Evolutionary conservation across 1,139 yeast genomes (phyloP).

Genomic region (Pneumocystis canis): DNA sequence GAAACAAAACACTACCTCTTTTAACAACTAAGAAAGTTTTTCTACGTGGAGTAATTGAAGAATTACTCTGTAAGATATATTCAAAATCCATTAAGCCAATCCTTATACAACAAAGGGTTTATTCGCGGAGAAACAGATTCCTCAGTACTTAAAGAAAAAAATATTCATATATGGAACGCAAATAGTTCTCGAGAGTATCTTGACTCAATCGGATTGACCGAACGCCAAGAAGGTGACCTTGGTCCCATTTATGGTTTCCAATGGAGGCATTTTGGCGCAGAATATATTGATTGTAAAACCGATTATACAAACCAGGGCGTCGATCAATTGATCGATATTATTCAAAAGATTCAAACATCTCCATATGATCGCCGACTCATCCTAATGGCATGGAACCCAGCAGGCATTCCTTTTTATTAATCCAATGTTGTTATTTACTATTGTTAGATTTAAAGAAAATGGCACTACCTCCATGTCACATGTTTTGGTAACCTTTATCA

Average conservation of each 20-base stretch:
- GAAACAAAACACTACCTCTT: slow-evolving; percentile 63
- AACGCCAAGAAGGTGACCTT: slow-evolving; percentile 81
- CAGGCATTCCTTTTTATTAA: slow-evolving; percentile 45
- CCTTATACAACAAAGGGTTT: slow-evolving; percentile 56
- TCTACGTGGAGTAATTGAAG: slow-evolving; percentile 58
- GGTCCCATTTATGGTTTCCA: slow-evolving; percentile 99
- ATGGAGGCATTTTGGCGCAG: slow-evolving; percentile 98
- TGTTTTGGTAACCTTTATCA: slow-evolving; percentile 33
- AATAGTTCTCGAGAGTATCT: slow-evolving; percentile 90
- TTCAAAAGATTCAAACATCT: slow-evolving; percentile 62
- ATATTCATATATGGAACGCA: slow-evolving; percentile 96
- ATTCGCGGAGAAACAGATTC: slow-evolving; percentile 83
- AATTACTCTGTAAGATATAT: not conserved
- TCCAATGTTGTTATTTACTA: not conserved
- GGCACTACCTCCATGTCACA: slow-evolving; percentile 99
- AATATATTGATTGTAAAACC: slow-evolving; percentile 67
- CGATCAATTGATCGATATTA: slow-evolving; percentile 74
- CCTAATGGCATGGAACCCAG: slow-evolving; percentile 96
- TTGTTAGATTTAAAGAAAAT: slow-evolving; percentile 31
- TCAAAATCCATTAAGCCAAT: slow-evolving; percentile 35
- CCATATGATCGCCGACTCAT: slow-evolving; percentile 92
- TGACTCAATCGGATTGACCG: slow-evolving; percentile 63
- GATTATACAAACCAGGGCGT: slow-evolving; percentile 79
- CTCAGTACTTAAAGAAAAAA: slow-evolving; percentile 56
- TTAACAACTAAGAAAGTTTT: slow-evolving; percentile 88